Percentiles rank a stretch among this genome's conserved stretches.
phyloP scores from a whole-genome alignment of 2,329 filamentous ascomycete species.

The Cladosporium sp. region DNA sequence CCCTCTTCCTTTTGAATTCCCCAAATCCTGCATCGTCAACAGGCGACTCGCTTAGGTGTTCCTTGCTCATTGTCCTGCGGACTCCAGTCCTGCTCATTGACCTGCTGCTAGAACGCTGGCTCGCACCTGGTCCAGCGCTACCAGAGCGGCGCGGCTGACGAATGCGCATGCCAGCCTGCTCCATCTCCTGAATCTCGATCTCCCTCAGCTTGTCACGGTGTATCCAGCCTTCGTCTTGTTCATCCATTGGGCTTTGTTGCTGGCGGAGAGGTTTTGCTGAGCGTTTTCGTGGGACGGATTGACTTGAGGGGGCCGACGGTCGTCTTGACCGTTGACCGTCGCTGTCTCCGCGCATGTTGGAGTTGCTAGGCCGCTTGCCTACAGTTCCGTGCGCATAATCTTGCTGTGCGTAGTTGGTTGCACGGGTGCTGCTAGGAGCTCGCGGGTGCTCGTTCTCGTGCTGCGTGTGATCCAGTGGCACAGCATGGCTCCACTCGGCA shows the following conservation, averaged over 20 bases:
- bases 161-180: constrained; percentile 67
- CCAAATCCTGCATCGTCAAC: constrained; percentile 18
- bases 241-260: constrained; percentile 2
- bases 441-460: constrained; percentile 8
- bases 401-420: constrained; percentile 1
- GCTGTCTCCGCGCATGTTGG: constrained; percentile 12
- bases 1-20: constrained; percentile 20
- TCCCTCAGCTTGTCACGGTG: constrained; percentile 77
- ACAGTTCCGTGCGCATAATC: constrained; percentile 5
- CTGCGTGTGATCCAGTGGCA: constrained; percentile 5
- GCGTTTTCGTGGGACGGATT: constrained; percentile 9
- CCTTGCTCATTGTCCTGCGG: constrained; percentile 22
- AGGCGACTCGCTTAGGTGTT: constrained; percentile 17
- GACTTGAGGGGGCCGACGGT: background rate
- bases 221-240: constrained; percentile 67
- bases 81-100: constrained; percentile 25
- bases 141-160: constrained; percentile 51
- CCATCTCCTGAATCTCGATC: constrained; percentile 75
- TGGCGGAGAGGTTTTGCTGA: constrained; percentile 8
- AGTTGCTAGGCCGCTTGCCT: constrained; percentile 10
- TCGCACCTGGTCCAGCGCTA: constrained; percentile 36
- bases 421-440: constrained; percentile 1
- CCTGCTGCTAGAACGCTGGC: constrained; percentile 31
- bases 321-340: constrained; percentile 6
- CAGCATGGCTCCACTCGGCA: constrained; percentile 11